These are phyloP conservation scores for Mortierella antarctica DNA, from an alignment of 192 early-diverging fungal species.

Conservation along the genomic window DNA sequence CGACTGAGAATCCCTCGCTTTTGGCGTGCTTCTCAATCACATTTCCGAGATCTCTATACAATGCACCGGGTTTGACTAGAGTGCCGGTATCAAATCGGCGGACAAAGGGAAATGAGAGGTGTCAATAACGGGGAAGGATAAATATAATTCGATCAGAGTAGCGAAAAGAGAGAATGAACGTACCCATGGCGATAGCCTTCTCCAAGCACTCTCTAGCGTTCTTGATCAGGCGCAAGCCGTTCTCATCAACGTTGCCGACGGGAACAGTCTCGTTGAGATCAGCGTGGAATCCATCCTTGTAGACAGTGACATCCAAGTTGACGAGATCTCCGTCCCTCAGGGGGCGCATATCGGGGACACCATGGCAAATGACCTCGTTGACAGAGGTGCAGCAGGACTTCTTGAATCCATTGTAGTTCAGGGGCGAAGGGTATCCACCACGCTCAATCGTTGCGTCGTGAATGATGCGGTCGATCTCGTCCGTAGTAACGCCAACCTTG, in stretches of 20 bases:
- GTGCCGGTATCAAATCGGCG: too few relatives aligned
- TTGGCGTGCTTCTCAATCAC: constrained; percentile 89
- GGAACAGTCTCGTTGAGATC: constrained; percentile 95
- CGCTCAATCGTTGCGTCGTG: constrained; percentile 96
- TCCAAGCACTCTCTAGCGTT: constrained; percentile 89
- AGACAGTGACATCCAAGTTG: constrained; percentile 93
- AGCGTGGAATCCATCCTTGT: constrained; percentile 91
- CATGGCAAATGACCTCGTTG: constrained; percentile 91
- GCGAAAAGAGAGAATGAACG: background rate
- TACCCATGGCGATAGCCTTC: constrained; percentile 91
- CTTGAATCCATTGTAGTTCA: constrained; percentile 97
- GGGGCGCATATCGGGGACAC: constrained; percentile 94
- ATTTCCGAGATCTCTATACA: constrained; percentile 94
- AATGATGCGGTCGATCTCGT: constrained; percentile 95
- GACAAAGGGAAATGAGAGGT: too few relatives aligned
- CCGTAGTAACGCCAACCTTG: constrained; percentile 89
- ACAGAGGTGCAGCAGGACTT: constrained; percentile 93
- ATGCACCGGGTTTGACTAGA: constrained; percentile 87
- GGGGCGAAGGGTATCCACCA: constrained; percentile 94
- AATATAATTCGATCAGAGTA: background rate
- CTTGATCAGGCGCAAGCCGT: constrained; percentile 79
- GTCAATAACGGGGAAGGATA: too few relatives aligned
- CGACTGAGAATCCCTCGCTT: constrained; percentile 89
- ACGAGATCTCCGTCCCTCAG: constrained; percentile 96
- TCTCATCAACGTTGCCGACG: constrained; percentile 89